Percentiles rank a stretch among this genome's conserved stretches.
Conservation (phyloP, 2,329 filamentous ascomycete genomes). For the Pseudocercospora macadamiae region DNA sequence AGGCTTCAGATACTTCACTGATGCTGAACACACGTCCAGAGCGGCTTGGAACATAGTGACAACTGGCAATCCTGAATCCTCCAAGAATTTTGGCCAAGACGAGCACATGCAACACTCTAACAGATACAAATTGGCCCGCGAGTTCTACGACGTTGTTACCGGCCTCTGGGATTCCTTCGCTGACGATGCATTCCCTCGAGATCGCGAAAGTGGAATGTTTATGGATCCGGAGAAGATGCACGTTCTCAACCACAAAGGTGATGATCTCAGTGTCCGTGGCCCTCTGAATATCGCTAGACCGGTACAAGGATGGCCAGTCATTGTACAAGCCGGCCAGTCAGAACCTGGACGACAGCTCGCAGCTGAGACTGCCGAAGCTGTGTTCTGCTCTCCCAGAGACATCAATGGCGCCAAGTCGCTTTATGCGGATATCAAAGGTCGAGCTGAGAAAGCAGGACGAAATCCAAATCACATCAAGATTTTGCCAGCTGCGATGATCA, state of each 20-base stretch:
- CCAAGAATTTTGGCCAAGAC: constrained; percentile 50
- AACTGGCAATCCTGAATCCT: constrained; percentile 51
- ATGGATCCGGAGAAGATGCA: constrained; percentile 58
- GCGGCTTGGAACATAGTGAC: constrained; percentile 58
- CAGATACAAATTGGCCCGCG: constrained; percentile 54
- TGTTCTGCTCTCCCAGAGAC: constrained; percentile 32
- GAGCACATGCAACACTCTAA: constrained; percentile 53
- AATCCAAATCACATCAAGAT: constrained; percentile 30
- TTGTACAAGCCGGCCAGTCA: constrained; percentile 33
- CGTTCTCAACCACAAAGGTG: constrained; percentile 54
- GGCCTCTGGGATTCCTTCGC: constrained; percentile 45
- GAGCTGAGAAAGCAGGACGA: constrained; percentile 27
- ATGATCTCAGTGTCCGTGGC: constrained; percentile 30
- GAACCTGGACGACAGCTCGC: constrained; percentile 33
- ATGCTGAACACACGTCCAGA: constrained; percentile 9
- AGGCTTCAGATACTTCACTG: not conserved
- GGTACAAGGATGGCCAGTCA: constrained; percentile 33
- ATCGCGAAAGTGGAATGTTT: constrained; percentile 52
- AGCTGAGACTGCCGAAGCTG: constrained; percentile 32
- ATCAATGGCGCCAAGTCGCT: constrained; percentile 27
- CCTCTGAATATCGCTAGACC: constrained; percentile 32
- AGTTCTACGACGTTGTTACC: constrained; percentile 43
- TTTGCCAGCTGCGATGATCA: constrained; percentile 33
- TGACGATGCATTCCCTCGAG: constrained; percentile 58
- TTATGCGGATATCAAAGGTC: constrained; percentile 31